phyloP scores from a whole-genome alignment of 208 protist genomes.

The Polymyxa betae region DNA sequence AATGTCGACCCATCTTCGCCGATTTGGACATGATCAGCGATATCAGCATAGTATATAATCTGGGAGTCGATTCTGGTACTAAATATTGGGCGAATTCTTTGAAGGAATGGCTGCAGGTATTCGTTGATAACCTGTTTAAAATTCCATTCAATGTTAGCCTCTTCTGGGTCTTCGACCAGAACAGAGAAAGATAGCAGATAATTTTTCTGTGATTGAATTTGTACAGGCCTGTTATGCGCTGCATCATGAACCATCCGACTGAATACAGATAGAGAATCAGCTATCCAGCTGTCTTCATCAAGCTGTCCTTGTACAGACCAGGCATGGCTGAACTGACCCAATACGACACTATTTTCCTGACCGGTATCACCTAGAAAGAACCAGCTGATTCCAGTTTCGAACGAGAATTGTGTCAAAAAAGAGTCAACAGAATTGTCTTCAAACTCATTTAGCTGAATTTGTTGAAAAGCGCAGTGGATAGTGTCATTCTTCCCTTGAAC shows the following conservation, averaged over 20 bases:
- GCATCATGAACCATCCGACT: not conserved
- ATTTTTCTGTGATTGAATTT: conserved; percentile 30
- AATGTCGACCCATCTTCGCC: not conserved
- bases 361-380: not conserved
- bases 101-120: not conserved
- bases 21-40: not conserved
- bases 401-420: no score
- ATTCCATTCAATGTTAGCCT: not conserved
- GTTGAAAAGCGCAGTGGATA: no score
- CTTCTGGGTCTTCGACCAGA: not conserved
- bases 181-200: conserved; percentile 47
- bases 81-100: not conserved
- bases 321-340: no score
- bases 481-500: no score
- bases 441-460: no score
- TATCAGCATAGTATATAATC: conserved; percentile 40
- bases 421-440: no score
- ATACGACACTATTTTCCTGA: not conserved
- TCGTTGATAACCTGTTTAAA: conserved; percentile 28
- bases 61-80: conserved; percentile 18
- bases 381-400: not conserved
- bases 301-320: no score
- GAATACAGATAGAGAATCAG: not conserved
- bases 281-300: not conserved
- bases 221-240: not conserved